Conservation (phyloP, 257 asterid species). For the Lycium ferocissimum region DNA sequence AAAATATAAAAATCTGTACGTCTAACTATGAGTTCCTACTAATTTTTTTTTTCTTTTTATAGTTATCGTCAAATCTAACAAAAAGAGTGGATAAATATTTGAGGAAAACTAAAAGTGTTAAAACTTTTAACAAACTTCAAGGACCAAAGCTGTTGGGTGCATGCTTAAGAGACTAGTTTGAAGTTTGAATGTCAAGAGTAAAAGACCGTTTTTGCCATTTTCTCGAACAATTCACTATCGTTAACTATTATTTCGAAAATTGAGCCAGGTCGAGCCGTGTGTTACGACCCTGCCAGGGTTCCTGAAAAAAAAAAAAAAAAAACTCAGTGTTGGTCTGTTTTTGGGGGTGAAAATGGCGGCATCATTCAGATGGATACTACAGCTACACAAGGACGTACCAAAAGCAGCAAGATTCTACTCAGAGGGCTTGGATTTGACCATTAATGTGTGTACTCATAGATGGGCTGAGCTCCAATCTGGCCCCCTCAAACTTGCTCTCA, state of each 20-base stretch:
- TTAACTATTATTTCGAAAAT: neutral
- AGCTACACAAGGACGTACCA: constrained; percentile 90
- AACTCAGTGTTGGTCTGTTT: neutral
- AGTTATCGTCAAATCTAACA: no score
- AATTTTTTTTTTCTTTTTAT: no score
- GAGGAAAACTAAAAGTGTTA: no score
- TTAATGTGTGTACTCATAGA: constrained; percentile 80
- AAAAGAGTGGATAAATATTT: no score
- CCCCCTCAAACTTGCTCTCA: constrained; percentile 83
- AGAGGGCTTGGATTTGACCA: constrained; percentile 78
- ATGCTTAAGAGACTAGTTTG: no score
- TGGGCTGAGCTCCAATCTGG: constrained; percentile 97
- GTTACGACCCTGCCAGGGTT: neutral
- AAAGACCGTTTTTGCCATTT: no score
- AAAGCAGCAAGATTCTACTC: constrained; percentile 89
- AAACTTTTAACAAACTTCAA: no score
- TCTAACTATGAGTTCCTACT: no score
- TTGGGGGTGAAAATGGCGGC: constrained; percentile 55
- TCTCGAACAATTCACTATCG: no score
- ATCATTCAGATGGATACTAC: constrained; percentile 78
- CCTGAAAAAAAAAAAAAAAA: neutral
- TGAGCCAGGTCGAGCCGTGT: neutral
- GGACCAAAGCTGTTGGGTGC: no score
- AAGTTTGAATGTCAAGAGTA: no score
- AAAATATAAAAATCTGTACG: no score